Conservation (phyloP, 495 filamentous ascomycete species). For the Cercophora samala region DNA sequence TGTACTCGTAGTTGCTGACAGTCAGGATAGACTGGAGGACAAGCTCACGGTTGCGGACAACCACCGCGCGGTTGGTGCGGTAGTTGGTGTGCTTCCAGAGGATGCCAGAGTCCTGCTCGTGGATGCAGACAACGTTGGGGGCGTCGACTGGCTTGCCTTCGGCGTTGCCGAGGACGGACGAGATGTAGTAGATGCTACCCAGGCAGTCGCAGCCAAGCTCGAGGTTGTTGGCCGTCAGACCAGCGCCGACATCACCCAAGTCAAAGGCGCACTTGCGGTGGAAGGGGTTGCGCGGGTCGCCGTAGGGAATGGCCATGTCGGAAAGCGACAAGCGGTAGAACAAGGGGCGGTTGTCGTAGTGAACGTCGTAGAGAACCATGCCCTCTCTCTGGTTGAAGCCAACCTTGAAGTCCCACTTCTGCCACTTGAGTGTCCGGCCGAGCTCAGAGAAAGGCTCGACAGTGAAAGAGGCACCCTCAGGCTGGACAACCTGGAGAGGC, state of each 20-base stretch:
- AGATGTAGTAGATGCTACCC: slow-evolving; percentile 73
- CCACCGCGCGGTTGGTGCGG: slow-evolving; percentile 63
- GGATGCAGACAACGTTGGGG: slow-evolving; percentile 75
- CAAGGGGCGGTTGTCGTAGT: slow-evolving; percentile 63
- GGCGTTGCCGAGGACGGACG: slow-evolving; percentile 50
- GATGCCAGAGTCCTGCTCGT: slow-evolving; percentile 72
- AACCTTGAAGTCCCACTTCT: slow-evolving; percentile 69
- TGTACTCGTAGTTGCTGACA: slow-evolving; percentile 80
- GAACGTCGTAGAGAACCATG: slow-evolving; percentile 64
- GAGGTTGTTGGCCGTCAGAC: slow-evolving; percentile 72
- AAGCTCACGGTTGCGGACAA: slow-evolving; percentile 66
- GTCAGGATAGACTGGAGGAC: slow-evolving; percentile 78
- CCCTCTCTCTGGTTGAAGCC: slow-evolving; percentile 74
- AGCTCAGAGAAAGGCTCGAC: slow-evolving; percentile 46
- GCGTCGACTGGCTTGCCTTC: slow-evolving; percentile 58
- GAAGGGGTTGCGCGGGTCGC: slow-evolving; percentile 66
- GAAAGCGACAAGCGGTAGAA: slow-evolving; percentile 67
- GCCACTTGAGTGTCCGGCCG: slow-evolving; percentile 53
- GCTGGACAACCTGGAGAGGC: slow-evolving; percentile 72
- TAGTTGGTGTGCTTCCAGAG: slow-evolving; percentile 83
- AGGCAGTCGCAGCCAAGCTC: slow-evolving; percentile 68
- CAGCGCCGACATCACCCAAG: slow-evolving; percentile 71
- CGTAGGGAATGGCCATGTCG: slow-evolving; percentile 81
- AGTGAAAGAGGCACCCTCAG: slow-evolving; percentile 70
- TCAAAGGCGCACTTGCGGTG: slow-evolving; percentile 80